These are phyloP conservation scores for Pseudotulostoma volvatum DNA, from an alignment of 495 filamentous ascomycete species.

Conservation along the genomic window DNA sequence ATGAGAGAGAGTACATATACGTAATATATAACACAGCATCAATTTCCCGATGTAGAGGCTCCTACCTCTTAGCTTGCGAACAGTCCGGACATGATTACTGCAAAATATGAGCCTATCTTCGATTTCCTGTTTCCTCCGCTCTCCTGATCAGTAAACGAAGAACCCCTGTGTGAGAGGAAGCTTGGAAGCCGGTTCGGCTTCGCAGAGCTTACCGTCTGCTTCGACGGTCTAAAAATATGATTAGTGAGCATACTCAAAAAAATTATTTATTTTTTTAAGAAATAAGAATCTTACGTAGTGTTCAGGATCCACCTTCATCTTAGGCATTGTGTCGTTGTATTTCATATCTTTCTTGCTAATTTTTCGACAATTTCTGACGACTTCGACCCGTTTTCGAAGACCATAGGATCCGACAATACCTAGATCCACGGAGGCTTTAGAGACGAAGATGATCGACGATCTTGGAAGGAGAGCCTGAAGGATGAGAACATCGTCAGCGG, in stretches of 20 bases:
- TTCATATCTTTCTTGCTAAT: constrained; percentile 90
- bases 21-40: too few relatives aligned
- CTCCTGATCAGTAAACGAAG: constrained; percentile 71
- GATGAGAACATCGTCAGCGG: not conserved
- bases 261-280: constrained; percentile 1
- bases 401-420: constrained; percentile 54
- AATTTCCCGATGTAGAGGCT: too few relatives aligned
- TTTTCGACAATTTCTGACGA: constrained; percentile 62
- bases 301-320: constrained; percentile 90
- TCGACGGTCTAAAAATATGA: constrained; percentile 41
- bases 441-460: constrained; percentile 73
- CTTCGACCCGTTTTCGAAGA: constrained; percentile 64
- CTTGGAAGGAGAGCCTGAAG: constrained; percentile 42
- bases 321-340: constrained; percentile 73
- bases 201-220: constrained; percentile 65
- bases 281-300: constrained; percentile 39
- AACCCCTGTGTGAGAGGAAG: constrained; percentile 72
- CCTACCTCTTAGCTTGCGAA: too few relatives aligned
- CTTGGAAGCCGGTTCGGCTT: constrained; percentile 51
- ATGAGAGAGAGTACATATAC: too few relatives aligned
- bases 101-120: too few relatives aligned
- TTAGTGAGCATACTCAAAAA: constrained; percentile 6
- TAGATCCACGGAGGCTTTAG: constrained; percentile 46
- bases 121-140: too few relatives aligned
- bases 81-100: too few relatives aligned